A percentile compares a stretch with the other conserved stretches of the same genome.
These are phyloP conservation scores for Cubamyces lactineus DNA, from an alignment of 768 basidiomycete species.

Conservation along the genomic window DNA sequence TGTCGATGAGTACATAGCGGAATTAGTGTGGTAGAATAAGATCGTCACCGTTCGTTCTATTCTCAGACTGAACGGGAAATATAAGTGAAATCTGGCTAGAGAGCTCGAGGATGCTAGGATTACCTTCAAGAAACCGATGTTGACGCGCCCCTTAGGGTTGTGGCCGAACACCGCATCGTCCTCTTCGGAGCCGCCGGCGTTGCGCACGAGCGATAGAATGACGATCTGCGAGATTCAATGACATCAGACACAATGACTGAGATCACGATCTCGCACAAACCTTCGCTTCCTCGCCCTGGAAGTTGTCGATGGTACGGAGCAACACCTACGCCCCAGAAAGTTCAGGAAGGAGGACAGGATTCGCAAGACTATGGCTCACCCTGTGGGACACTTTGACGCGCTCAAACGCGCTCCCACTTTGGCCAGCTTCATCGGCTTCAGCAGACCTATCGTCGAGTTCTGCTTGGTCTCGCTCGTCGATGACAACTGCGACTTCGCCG, in stretches of 20 bases:
- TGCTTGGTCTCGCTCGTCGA: constrained; percentile 70
- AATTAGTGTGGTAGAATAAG: background rate
- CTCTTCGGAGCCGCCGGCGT: constrained; percentile 54
- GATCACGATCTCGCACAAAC: constrained; percentile 32
- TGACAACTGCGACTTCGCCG: constrained; percentile 56
- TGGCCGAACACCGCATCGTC: constrained; percentile 36
- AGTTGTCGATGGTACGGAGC: constrained; percentile 76
- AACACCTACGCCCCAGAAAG: constrained; percentile 47
- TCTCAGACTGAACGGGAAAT: constrained; percentile 46
- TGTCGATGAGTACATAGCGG: constrained; percentile 22
- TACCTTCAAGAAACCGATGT: constrained; percentile 77
- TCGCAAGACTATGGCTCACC: constrained; percentile 38
- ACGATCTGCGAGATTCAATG: constrained; percentile 47
- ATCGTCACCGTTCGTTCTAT: constrained; percentile 56
- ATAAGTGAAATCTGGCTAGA: too few relatives aligned
- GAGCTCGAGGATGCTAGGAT: constrained; percentile 12
- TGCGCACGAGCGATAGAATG: constrained; percentile 75
- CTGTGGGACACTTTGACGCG: constrained; percentile 53
- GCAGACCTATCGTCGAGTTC: constrained; percentile 56
- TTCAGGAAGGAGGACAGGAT: too few relatives aligned
- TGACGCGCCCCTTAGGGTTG: constrained; percentile 14
- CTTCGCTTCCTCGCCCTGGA: constrained; percentile 73
- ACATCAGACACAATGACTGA: too few relatives aligned
- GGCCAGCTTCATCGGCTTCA: constrained; percentile 33
- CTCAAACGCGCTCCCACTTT: constrained; percentile 37